phyloP scores from a whole-genome alignment of 495 filamentous ascomycete species.

The Penicillium argentinense region DNA sequence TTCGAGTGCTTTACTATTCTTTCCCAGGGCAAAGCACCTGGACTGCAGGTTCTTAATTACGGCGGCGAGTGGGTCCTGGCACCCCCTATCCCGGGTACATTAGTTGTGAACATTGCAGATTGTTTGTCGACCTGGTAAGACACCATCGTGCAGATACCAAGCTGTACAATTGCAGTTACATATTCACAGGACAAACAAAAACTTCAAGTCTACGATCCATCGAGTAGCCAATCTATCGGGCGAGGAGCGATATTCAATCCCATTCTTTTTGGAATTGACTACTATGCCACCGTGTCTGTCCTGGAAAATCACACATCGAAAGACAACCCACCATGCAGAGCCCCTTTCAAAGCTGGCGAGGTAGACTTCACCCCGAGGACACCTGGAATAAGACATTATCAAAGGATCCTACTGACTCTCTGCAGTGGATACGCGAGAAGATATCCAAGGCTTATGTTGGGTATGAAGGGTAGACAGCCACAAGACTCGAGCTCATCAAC shows the following conservation, averaged over 20 bases:
- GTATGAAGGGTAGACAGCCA: slow-evolving; percentile 9
- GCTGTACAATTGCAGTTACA: neutral
- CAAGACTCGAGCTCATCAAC: too few relatives aligned
- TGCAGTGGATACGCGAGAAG: slow-evolving; percentile 21
- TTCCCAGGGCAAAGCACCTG: slow-evolving; percentile 37
- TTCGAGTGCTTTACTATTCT: slow-evolving; percentile 50
- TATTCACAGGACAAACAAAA: slow-evolving; percentile 32
- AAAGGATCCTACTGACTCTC: too few relatives aligned
- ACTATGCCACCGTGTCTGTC: slow-evolving; percentile 27
- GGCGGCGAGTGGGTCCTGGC: slow-evolving; percentile 44
- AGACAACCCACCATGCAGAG: slow-evolving; percentile 12
- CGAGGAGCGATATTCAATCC: slow-evolving; percentile 46
- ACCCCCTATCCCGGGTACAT: slow-evolving; percentile 39
- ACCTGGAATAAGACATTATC: neutral
- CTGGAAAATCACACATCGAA: slow-evolving; percentile 18
- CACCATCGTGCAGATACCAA: neutral
- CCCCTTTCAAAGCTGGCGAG: slow-evolving; percentile 28
- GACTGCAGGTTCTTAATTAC: slow-evolving; percentile 44
- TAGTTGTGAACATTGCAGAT: slow-evolving; percentile 55
- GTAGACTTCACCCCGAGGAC: neutral
- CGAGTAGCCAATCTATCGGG: slow-evolving; percentile 49
- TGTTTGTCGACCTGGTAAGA: slow-evolving; percentile 44
- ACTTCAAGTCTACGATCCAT: slow-evolving; percentile 50
- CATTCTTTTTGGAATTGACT: slow-evolving; percentile 47
- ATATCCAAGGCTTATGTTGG: slow-evolving; percentile 17